Conservation (phyloP, 2,329 filamentous ascomycete species). For the Ophiocordyceps camponoti-floridani region DNA sequence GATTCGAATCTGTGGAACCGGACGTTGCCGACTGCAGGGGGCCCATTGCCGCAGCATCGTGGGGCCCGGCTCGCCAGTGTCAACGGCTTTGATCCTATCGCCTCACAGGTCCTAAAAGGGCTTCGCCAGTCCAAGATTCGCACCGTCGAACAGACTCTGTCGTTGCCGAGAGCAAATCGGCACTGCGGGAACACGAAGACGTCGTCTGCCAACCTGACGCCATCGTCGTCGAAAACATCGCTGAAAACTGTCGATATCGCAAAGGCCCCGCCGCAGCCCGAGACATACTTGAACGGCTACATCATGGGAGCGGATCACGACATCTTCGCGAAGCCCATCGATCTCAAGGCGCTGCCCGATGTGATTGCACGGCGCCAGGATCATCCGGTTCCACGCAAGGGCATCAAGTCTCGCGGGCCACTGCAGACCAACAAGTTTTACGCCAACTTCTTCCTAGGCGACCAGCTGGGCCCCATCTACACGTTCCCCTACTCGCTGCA, state of each 20-base stretch:
- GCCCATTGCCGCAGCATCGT: background rate
- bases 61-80: background rate
- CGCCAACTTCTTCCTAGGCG: slow-evolving; percentile 61
- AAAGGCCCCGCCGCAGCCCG: background rate
- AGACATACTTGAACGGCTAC: background rate
- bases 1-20: background rate
- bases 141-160: background rate
- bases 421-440: slow-evolving; percentile 69
- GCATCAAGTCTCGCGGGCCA: slow-evolving; percentile 28
- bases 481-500: slow-evolving; percentile 57
- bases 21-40: background rate
- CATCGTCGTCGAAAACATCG: background rate
- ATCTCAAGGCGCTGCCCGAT: slow-evolving; percentile 29
- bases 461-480: slow-evolving; percentile 51
- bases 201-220: background rate
- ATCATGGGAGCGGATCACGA: slow-evolving; percentile 18
- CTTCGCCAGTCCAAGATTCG: background rate
- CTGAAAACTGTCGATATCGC: background rate
- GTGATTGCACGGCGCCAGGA: slow-evolving; percentile 29
- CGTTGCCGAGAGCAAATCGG: background rate
- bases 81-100: background rate
- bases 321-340: slow-evolving; percentile 39
- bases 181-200: background rate
- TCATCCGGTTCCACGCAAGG: slow-evolving; percentile 39
- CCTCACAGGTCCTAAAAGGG: background rate